Evolutionary conservation across 345 rosid genomes (phyloP).

Genomic region (Luvunga scandens): DNA sequence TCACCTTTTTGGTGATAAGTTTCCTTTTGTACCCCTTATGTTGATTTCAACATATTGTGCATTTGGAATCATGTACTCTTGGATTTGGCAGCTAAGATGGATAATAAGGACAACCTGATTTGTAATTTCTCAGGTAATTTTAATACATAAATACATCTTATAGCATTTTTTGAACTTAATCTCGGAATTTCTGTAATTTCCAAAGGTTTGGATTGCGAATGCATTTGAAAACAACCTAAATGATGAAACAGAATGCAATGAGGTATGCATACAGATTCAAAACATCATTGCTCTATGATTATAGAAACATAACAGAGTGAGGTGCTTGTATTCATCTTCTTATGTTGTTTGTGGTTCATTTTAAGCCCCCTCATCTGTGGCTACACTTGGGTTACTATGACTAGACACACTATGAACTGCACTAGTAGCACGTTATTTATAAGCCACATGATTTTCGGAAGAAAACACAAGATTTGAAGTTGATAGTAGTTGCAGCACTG

Average conservation of each 20-base stretch:
- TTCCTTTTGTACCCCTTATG: constrained; percentile 77
- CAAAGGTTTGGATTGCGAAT: not conserved
- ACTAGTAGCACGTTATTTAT: too few relatives aligned
- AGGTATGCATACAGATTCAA: not conserved
- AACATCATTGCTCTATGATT: not conserved
- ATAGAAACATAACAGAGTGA: not conserved
- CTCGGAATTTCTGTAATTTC: not conserved
- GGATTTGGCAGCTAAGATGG: constrained; percentile 78
- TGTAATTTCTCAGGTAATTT: not conserved
- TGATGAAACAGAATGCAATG: not conserved
- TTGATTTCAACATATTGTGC: constrained; percentile 74
- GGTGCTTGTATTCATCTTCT: too few relatives aligned
- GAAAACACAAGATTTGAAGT: too few relatives aligned
- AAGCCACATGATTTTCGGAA: too few relatives aligned
- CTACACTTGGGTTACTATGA: too few relatives aligned
- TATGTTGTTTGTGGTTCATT: too few relatives aligned
- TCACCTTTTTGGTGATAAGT: constrained; percentile 56
- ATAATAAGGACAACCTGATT: constrained; percentile 27
- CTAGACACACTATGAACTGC: not conserved
- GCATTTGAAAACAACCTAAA: not conserved
- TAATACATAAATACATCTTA: not conserved
- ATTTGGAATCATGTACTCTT: constrained; percentile 62
- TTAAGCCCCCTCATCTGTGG: too few relatives aligned
- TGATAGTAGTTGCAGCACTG: too few relatives aligned
- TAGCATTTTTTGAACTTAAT: not conserved